phyloP scores from a whole-genome alignment of 306 rosid genomes.

The Gleditsia sinensis region DNA sequence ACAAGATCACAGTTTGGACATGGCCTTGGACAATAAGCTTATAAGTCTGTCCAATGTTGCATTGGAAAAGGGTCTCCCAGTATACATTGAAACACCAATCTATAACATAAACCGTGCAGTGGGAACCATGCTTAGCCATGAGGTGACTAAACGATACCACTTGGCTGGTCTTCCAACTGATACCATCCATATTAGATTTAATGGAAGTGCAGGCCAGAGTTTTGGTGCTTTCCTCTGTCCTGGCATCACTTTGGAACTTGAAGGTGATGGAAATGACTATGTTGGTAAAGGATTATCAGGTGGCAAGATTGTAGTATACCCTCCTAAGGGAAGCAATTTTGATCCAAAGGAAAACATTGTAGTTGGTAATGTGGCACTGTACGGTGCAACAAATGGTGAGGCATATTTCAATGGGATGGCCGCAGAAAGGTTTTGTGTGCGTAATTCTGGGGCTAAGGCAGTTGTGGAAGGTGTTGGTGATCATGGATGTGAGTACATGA shows the following conservation, averaged over 20 bases:
- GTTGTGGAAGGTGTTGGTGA: constrained; percentile 99
- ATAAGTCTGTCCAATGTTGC: constrained; percentile 73
- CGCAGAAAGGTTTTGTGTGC: constrained; percentile 97
- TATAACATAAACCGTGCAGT: constrained; percentile 87
- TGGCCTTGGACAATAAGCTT: constrained; percentile 88
- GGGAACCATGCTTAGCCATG: constrained; percentile 99
- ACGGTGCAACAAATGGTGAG: constrained; percentile 93
- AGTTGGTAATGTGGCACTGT: constrained; percentile 93
- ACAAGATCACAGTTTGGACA: constrained; percentile 92
- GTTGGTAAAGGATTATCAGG: constrained; percentile 98
- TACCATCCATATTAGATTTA: constrained; percentile 80
- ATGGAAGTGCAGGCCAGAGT: constrained; percentile 97
- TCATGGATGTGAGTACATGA: constrained; percentile 99
- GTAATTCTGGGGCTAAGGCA: constrained; percentile 95
- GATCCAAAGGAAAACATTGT: constrained; percentile 94
- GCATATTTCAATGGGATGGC: constrained; percentile 99
- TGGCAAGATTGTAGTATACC: constrained; percentile 90
- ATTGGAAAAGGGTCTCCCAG: constrained; percentile 84
- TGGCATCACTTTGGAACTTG: constrained; percentile 92
- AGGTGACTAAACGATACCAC: constrained; percentile 84
- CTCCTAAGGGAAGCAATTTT: constrained; percentile 81
- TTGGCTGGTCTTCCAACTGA: constrained; percentile 91
- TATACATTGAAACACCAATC: constrained; percentile 80
- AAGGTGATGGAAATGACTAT: constrained; percentile 97
- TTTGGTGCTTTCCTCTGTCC: constrained; percentile 99